Evolutionary conservation across 2,329 filamentous ascomycete genomes (phyloP), one percentile per base, ranked within the genome.

Genomic region (Pseudogymnoascus destructans): DNA sequence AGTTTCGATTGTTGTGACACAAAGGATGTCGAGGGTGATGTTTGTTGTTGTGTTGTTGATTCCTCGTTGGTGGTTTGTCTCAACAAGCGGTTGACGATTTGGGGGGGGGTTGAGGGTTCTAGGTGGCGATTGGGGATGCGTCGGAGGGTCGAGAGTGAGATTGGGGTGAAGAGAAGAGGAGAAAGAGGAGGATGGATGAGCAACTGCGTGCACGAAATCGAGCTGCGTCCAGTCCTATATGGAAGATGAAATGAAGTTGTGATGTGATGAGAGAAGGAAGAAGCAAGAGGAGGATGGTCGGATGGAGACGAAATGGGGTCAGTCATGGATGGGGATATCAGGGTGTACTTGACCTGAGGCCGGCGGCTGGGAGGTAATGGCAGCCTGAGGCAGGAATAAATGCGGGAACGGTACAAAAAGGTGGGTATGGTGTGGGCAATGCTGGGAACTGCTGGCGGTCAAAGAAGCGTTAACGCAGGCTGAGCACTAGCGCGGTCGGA

Each of bases 191-290:
- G 46, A 52, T 52, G 46, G 46, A 5, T 52, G 23, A 52, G 46
- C 46, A 52, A 52, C 46, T 52, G 46, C 46, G 46, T 52, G 46
- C 46, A 52, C 46, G 46, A 52, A 52, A 52, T 52, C 46, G 46
- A 52, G 46, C 46, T 52, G 46, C 46, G 46, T 52, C 46, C 46
- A 52, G 46, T 52, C 46, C 46, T 52, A 52, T 52, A 52, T 52
- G 46, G 46, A 52, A 52, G 46, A 52, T 52, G 46, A 52, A 32
- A 13, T 52, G 46, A 52, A 52, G 46, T 52, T 52, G 46, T 52
- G 46, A 52, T 52, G 25, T 52, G 46, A 52, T 30, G 25, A 30
- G 25, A 32, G 46, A 30, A 52, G 23, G 46, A 52, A 30, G 46
- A 17, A 30, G 46, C 46, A 52, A 52, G 46, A 52, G 46, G 46